Conservation (phyloP, 352 stramenopile genomes). For the Bremia lactucae region DNA sequence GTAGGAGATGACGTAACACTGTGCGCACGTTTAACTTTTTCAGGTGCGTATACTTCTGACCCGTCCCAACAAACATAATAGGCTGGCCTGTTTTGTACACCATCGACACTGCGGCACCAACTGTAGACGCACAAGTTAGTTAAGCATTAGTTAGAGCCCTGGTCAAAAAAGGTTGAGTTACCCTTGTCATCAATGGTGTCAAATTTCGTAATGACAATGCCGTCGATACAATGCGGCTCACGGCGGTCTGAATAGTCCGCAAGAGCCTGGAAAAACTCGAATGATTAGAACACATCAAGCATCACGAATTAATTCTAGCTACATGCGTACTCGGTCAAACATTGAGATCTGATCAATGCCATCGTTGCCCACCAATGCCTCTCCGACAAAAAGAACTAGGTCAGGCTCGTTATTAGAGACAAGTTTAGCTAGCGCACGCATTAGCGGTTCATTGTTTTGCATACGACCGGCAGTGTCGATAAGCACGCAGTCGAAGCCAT, state of each 20-base stretch:
- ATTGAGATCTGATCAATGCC: conserved; percentile 96
- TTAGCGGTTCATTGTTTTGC: conserved; percentile 99
- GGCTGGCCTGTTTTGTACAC: conserved; percentile 97
- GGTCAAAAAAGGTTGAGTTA: conserved; percentile 13
- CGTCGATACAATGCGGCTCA: conserved; percentile 90
- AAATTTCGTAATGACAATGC: conserved; percentile 99
- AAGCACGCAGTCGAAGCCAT: conserved; percentile 94
- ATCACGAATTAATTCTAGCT: not conserved
- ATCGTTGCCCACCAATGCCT: conserved; percentile 98
- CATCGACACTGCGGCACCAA: conserved; percentile 98
- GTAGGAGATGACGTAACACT: conserved; percentile 92
- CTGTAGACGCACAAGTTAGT: conserved; percentile 25
- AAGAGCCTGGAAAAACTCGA: conserved; percentile 40
- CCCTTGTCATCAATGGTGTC: conserved; percentile 99
- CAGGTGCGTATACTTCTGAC: conserved; percentile 99
- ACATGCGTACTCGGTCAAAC: conserved; percentile 85
- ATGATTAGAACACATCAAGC: conserved; percentile 4
- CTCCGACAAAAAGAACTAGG: conserved; percentile 97
- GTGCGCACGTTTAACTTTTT: conserved; percentile 95
- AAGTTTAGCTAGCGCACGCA: conserved; percentile 96
- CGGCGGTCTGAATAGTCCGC: conserved; percentile 83
- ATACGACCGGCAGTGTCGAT: conserved; percentile 98
- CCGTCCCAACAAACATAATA: conserved; percentile 98
- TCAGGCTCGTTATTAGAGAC: conserved; percentile 95
- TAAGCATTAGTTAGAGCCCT: not conserved